Conservation (phyloP, 352 stramenopile genomes). For the Phytophthora capsici region DNA sequence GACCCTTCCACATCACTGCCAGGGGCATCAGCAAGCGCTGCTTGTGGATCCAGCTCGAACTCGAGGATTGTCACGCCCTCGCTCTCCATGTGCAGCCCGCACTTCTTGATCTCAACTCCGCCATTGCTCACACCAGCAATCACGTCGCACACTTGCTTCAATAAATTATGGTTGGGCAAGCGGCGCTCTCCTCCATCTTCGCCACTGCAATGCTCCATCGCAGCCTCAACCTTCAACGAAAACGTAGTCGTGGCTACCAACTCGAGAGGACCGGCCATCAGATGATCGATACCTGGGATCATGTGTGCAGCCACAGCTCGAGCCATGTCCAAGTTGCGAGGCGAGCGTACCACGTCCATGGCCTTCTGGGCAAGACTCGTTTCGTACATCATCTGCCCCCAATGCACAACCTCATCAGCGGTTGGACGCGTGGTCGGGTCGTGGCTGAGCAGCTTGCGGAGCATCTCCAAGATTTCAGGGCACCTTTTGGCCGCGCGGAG, state of each 20-base stretch:
- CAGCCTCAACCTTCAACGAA: slow-evolving; percentile 74
- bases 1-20: slow-evolving; percentile 32
- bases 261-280: slow-evolving; percentile 30
- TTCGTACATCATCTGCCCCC: slow-evolving; percentile 83
- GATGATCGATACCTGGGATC: slow-evolving; percentile 39
- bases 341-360: slow-evolving; percentile 61
- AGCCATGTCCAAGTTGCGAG: slow-evolving; percentile 40
- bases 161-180: slow-evolving; percentile 86
- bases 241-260: slow-evolving; percentile 42
- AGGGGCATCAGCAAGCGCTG: slow-evolving; percentile 27
- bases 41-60: slow-evolving; percentile 70
- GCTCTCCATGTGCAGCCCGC: slow-evolving; percentile 74
- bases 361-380: slow-evolving; percentile 59
- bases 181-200: slow-evolving; percentile 52
- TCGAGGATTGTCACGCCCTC: slow-evolving; percentile 78
- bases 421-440: slow-evolving; percentile 61
- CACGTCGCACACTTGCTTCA: slow-evolving; percentile 85
- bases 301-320: slow-evolving; percentile 25
- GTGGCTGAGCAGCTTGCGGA: slow-evolving; percentile 61
- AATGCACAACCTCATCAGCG: slow-evolving; percentile 73
- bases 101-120: slow-evolving; percentile 85
- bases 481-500: slow-evolving; percentile 61
- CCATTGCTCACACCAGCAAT: slow-evolving; percentile 64
- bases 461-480: slow-evolving; percentile 76
- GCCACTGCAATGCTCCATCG: slow-evolving; percentile 49